Evolutionary conservation across 352 stramenopile genomes (phyloP).

Genomic region (Phytophthora litchii): DNA sequence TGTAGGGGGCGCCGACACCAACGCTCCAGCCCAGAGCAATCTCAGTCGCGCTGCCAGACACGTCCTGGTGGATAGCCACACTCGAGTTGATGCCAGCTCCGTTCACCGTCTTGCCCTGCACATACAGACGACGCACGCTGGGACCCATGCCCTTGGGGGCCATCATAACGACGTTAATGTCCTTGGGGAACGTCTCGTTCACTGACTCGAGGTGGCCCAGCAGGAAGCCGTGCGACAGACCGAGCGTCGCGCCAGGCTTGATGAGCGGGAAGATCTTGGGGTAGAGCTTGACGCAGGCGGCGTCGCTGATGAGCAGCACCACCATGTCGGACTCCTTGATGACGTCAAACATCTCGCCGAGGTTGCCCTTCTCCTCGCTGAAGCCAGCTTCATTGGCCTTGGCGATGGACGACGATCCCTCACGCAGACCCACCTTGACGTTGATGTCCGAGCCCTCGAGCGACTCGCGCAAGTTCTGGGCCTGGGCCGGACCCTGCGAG

Average conservation of each 20-base stretch:
- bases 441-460: constrained; percentile 77
- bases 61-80: constrained; percentile 96
- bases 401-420: constrained; percentile 77
- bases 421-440: constrained; percentile 91
- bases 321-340: constrained; percentile 97
- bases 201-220: constrained; percentile 97
- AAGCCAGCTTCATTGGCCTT: constrained; percentile 93
- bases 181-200: constrained; percentile 93
- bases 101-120: constrained; percentile 98
- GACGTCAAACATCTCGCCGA: constrained; percentile 97
- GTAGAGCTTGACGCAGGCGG: constrained; percentile 95
- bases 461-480: constrained; percentile 97
- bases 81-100: constrained; percentile 97
- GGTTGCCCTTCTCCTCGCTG: constrained; percentile 91
- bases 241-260: constrained; percentile 95
- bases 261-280: constrained; percentile 97
- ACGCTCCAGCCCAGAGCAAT: constrained; percentile 97
- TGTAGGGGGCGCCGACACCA: constrained; percentile 97
- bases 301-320: constrained; percentile 97
- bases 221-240: constrained; percentile 97
- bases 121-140: constrained; percentile 96
- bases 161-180: constrained; percentile 99
- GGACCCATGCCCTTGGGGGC: constrained; percentile 98
- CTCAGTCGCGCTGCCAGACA: constrained; percentile 93
- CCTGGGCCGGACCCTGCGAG: constrained; percentile 97